A percentile compares a stretch with the other conserved stretches of the same genome.
phyloP scores from a whole-genome alignment of 106 monocot genomes.

The Acorus gramineus region DNA sequence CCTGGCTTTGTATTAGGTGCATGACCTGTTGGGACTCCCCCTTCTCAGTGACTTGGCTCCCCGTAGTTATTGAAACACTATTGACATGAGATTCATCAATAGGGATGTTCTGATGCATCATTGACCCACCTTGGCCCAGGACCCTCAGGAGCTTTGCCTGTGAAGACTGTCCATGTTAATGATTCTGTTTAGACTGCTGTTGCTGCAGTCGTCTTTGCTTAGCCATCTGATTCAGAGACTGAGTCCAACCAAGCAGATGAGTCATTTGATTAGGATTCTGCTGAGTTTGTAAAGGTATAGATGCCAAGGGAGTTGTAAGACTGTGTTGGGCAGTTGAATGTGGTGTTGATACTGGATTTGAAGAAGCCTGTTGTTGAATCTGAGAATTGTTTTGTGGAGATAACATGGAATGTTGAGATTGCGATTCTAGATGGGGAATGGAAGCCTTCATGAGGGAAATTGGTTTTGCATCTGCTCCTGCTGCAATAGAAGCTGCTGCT shows the following conservation, averaged over 20 bases:
- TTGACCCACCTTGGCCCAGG: conserved; percentile 37
- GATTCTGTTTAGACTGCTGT: conserved; percentile 35
- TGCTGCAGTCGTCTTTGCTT: conserved; percentile 70
- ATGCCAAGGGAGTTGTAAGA: conserved; percentile 9
- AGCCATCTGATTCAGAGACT: conserved; percentile 26
- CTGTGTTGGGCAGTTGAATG: no score
- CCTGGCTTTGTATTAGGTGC: conserved; percentile 2
- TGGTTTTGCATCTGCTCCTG: conserved; percentile 15
- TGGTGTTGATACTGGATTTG: no score
- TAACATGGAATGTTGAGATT: conserved; percentile 7
- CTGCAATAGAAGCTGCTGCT: conserved; percentile 50
- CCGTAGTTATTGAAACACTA: conserved; percentile 18
- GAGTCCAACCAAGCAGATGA: conserved; percentile 19
- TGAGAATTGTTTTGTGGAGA: conserved; percentile 41
- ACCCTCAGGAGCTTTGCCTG: conserved; percentile 51
- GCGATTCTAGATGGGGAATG: no score
- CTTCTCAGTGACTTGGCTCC: conserved; percentile 51
- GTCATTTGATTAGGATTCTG: conserved; percentile 43
- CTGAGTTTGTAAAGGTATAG: conserved; percentile 32
- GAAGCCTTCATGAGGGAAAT: no score
- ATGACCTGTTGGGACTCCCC: conserved; percentile 26
- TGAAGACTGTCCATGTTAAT: conserved; percentile 15
- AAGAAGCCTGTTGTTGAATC: conserved; percentile 32
- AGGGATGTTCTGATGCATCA: conserved; percentile 53
- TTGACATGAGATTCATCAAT: conserved; percentile 41